Conservation (phyloP, 129 eudicot species). For the Tagetes erecta region DNA sequence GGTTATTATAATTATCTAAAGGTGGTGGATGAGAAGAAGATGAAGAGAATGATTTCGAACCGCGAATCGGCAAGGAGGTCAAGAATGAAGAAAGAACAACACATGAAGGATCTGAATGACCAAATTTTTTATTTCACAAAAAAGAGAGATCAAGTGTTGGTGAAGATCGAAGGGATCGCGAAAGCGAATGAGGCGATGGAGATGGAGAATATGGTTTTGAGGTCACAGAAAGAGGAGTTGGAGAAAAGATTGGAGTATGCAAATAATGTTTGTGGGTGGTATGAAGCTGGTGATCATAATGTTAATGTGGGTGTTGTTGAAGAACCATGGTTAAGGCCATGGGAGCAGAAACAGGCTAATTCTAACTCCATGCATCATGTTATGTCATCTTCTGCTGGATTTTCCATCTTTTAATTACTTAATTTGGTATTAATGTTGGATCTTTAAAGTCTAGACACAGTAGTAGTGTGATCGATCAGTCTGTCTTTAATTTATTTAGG, state of each 20-base stretch:
- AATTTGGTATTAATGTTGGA: neutral
- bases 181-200: conserved; percentile 26
- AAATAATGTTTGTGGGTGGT: conserved; percentile 33
- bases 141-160: conserved; percentile 38
- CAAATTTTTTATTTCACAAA: conserved; percentile 37
- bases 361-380: conserved; percentile 35
- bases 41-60: conserved; percentile 67
- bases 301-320: conserved; percentile 12
- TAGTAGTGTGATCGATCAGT: no score
- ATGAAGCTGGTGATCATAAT: conserved; percentile 24
- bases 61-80: conserved; percentile 72
- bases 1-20: conserved; percentile 1
- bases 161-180: conserved; percentile 28
- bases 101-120: conserved; percentile 51
- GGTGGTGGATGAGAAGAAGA: conserved; percentile 58
- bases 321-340: conserved; percentile 46
- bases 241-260: conserved; percentile 48
- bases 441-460: no score
- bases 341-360: conserved; percentile 36
- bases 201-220: conserved; percentile 43
- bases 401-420: conserved; percentile 8
- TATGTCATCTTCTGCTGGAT: conserved; percentile 23
- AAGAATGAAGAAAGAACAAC: conserved; percentile 60
- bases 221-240: conserved; percentile 43
- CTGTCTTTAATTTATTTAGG: no score